A percentile compares a stretch with the other conserved stretches of the same genome.
Evolutionary conservation across 306 rosid genomes (phyloP).

Genomic region (Ormosia semicastrata): DNA sequence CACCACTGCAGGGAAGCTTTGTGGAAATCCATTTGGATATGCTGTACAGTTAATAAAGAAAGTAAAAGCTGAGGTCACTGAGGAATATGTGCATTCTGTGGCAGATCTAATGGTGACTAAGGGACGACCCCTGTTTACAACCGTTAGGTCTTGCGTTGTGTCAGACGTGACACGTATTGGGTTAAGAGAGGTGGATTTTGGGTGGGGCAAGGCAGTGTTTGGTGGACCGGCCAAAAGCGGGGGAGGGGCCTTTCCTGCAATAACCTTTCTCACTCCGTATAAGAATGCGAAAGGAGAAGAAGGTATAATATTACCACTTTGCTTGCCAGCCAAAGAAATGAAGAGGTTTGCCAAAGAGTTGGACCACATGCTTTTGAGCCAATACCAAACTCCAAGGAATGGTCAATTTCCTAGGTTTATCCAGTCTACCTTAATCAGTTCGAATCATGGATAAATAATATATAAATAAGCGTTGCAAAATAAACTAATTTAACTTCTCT

Average conservation of each 20-base stretch:
- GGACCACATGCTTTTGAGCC: neutral
- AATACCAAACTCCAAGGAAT: neutral
- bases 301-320: slow-evolving; percentile 32
- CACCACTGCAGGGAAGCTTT: neutral
- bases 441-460: too few relatives aligned
- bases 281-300: slow-evolving; percentile 35
- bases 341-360: slow-evolving; percentile 40
- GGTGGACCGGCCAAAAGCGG: slow-evolving; percentile 28
- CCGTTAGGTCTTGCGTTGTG: neutral
- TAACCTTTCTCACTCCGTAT: neutral
- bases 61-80: neutral
- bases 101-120: slow-evolving; percentile 28
- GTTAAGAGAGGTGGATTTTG: slow-evolving; percentile 33
- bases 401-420: neutral
- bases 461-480: too few relatives aligned
- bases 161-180: slow-evolving; percentile 17
- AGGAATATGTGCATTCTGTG: slow-evolving; percentile 39
- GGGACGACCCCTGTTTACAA: slow-evolving; percentile 13
- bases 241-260: neutral
- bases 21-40: neutral
- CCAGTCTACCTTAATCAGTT: too few relatives aligned
- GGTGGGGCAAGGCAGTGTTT: slow-evolving; percentile 50
- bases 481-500: too few relatives aligned
- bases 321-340: slow-evolving; percentile 41
- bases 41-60: slow-evolving; percentile 12